Conservation (phyloP, 2,329 filamentous ascomycete species). For the Colletotrichum karsti region DNA sequence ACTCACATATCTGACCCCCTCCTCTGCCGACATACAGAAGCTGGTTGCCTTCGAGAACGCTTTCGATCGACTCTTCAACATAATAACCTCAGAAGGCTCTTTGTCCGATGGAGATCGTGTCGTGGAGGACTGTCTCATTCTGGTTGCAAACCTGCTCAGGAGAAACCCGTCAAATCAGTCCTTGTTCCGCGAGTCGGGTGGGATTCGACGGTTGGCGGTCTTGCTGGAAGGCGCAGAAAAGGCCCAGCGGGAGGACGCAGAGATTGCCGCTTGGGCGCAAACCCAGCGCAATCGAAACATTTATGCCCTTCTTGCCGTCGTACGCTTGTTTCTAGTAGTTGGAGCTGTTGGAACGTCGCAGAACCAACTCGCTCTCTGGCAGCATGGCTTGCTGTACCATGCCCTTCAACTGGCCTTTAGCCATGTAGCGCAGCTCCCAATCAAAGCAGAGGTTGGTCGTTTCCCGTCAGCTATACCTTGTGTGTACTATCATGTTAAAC, state of each 20-base stretch:
- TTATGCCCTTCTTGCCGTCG: conserved; percentile 86
- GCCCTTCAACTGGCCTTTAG: conserved; percentile 86
- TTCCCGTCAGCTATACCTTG: conserved; percentile 8
- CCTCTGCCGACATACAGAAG: conserved; percentile 90
- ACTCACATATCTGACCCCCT: conserved; percentile 86
- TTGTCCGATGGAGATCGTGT: conserved; percentile 84
- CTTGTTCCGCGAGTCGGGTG: conserved; percentile 90
- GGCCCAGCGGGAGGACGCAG: conserved; percentile 61
- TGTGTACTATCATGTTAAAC: conserved; percentile 4
- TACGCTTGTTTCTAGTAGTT: conserved; percentile 83
- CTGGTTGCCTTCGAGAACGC: conserved; percentile 95
- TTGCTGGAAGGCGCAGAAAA: conserved; percentile 71
- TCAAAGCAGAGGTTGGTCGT: conserved; percentile 77
- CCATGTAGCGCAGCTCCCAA: conserved; percentile 74
- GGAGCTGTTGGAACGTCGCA: conserved; percentile 83
- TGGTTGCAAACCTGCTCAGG: conserved; percentile 87
- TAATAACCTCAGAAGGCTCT: conserved; percentile 84
- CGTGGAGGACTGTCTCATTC: conserved; percentile 91
- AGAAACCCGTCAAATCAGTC: conserved; percentile 93
- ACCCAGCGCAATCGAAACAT: conserved; percentile 87
- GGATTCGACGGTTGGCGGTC: conserved; percentile 74
- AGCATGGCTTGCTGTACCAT: conserved; percentile 80
- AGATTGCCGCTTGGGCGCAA: conserved; percentile 78
- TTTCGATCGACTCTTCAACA: conserved; percentile 84
- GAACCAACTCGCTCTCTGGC: conserved; percentile 89